Evolutionary conservation across 345 rosid species (phyloP).

Genomic region (Camelina hispida): DNA sequence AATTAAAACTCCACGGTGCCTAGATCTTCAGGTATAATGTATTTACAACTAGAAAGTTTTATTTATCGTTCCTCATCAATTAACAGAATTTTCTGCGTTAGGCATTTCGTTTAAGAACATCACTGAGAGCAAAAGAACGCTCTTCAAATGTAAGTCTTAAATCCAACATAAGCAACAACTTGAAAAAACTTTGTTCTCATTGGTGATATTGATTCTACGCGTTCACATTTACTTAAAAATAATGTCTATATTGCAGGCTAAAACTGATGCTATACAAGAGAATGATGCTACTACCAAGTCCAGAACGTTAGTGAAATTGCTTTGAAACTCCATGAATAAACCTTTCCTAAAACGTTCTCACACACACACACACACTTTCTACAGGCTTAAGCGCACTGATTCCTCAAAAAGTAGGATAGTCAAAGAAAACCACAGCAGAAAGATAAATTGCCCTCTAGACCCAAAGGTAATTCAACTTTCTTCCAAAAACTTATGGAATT

Average conservation of each 20-base stretch:
- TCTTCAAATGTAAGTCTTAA: slow-evolving; percentile 32
- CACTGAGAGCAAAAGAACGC: slow-evolving; percentile 37
- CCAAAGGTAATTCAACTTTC: slow-evolving; percentile 28
- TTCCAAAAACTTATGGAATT: not conserved
- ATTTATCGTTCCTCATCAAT: not conserved
- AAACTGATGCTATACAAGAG: slow-evolving; percentile 6
- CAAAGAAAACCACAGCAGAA: slow-evolving; percentile 29
- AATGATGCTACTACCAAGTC: slow-evolving; percentile 11
- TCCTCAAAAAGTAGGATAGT: slow-evolving; percentile 27
- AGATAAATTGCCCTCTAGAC: slow-evolving; percentile 10
- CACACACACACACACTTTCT: not conserved
- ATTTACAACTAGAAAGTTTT: not conserved
- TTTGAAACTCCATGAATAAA: slow-evolving; percentile 18
- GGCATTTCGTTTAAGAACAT: slow-evolving; percentile 37
- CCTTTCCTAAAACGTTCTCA: slow-evolving; percentile 18
- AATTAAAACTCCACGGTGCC: slow-evolving; percentile 22
- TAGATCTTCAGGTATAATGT: slow-evolving; percentile 32
- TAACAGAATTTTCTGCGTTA: slow-evolving; percentile 17
- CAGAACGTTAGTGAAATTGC: slow-evolving; percentile 35
- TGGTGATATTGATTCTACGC: too few relatives aligned
- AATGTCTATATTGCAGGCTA: slow-evolving; percentile 35
- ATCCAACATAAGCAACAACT: not conserved
- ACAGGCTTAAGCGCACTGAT: slow-evolving; percentile 27
- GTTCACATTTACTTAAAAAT: not conserved
- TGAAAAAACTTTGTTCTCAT: too few relatives aligned